A percentile compares a stretch with the other conserved stretches of the same genome.
Evolutionary conservation across 2,329 filamentous ascomycete genomes (phyloP).

Genomic region (Fusarium proliferatum): DNA sequence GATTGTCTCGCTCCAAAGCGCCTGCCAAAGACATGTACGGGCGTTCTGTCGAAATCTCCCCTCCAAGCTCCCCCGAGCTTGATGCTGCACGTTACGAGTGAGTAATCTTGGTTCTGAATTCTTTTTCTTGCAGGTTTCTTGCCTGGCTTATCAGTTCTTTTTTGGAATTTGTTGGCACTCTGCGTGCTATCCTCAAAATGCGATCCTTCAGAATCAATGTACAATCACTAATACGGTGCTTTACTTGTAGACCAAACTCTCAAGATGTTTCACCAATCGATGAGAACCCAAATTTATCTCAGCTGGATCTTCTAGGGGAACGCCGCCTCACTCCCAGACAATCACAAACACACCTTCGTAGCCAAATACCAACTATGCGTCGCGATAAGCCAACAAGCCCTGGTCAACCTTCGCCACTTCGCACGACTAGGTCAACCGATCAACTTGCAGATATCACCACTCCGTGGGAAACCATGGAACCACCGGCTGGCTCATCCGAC

Average conservation of each 20-base stretch:
- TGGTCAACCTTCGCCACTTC: slow-evolving; percentile 51
- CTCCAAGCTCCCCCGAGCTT: slow-evolving; percentile 67
- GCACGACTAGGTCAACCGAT: slow-evolving; percentile 51
- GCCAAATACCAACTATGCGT: slow-evolving; percentile 64
- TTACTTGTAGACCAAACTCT: slow-evolving; percentile 41
- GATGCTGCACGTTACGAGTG: slow-evolving; percentile 53
- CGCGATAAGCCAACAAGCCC: slow-evolving; percentile 61
- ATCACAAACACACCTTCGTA: slow-evolving; percentile 43
- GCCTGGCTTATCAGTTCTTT: slow-evolving; percentile 3
- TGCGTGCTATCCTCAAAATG: slow-evolving; percentile 17
- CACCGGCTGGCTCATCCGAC: slow-evolving; percentile 4
- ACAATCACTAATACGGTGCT: slow-evolving; percentile 38
- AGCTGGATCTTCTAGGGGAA: slow-evolving; percentile 40
- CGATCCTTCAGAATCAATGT: slow-evolving; percentile 14
- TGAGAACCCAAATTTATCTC: slow-evolving; percentile 54
- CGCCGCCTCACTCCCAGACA: slow-evolving; percentile 28
- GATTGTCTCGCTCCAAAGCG: slow-evolving; percentile 52
- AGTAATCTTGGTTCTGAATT: slow-evolving; percentile 46
- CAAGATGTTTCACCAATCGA: slow-evolving; percentile 66
- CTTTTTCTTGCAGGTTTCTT: slow-evolving; percentile 19
- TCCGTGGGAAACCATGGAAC: slow-evolving; percentile 37
- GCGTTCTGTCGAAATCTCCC: slow-evolving; percentile 58
- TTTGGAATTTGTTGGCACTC: neutral
- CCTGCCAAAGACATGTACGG: slow-evolving; percentile 44
- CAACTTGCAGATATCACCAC: slow-evolving; percentile 30